These are phyloP conservation scores for Oryza meyeriana DNA, from an alignment of 176 grass and related monocot species.

Conservation along the genomic window DNA sequence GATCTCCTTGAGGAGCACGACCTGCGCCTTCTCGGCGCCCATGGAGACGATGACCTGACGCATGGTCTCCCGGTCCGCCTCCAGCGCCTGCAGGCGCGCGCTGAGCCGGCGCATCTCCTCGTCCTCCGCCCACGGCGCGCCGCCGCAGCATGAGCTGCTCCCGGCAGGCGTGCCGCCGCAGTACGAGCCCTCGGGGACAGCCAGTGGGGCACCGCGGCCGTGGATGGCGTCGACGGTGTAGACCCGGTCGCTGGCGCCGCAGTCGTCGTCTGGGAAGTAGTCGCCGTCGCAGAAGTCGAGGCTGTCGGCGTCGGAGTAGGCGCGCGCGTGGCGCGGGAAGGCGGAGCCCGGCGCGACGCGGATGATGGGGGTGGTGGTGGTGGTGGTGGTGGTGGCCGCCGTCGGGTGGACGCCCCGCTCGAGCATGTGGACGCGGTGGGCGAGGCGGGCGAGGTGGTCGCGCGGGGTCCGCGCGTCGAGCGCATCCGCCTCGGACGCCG, in stretches of 20 bases:
- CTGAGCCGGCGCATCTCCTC: conserved; percentile 63
- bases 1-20: conserved; percentile 76
- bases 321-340: conserved; percentile 28
- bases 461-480: conserved; percentile 39
- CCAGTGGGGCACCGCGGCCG: conserved; percentile 24
- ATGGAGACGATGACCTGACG: conserved; percentile 67
- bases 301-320: conserved; percentile 42
- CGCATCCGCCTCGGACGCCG: conserved; percentile 35
- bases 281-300: conserved; percentile 32
- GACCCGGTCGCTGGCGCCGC: conserved; percentile 46
- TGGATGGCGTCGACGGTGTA: conserved; percentile 70
- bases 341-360: conserved; percentile 39
- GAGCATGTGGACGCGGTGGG: conserved; percentile 34
- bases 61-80: conserved; percentile 82
- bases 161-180: conserved; percentile 30
- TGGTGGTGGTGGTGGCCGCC: not conserved
- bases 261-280: conserved; percentile 34
- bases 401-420: not conserved
- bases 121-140: conserved; percentile 40
- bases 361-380: conserved; percentile 50
- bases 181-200: conserved; percentile 39
- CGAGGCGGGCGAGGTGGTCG: conserved; percentile 32
- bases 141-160: conserved; percentile 8
- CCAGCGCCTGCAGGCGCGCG: conserved; percentile 58
- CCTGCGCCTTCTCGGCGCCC: conserved; percentile 68